These are phyloP conservation scores for Macroventuria anomochaeta DNA, from an alignment of 2,329 filamentous ascomycete genomes.

Conservation along the genomic window DNA sequence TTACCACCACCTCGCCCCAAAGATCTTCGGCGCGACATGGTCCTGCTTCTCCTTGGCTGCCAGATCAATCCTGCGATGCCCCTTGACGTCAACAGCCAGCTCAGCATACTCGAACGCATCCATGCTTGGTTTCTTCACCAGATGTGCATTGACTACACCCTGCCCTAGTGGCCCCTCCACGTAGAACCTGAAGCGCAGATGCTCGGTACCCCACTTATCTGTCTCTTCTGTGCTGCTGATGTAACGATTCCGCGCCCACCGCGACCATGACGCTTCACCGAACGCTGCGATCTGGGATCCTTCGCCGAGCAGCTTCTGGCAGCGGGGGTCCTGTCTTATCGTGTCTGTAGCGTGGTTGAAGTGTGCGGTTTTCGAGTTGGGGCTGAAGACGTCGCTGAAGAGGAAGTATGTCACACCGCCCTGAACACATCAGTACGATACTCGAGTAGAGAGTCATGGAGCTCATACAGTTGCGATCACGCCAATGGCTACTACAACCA, in stretches of 20 bases:
- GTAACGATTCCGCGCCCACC: constrained; percentile 73
- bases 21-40: constrained; percentile 45
- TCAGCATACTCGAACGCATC: constrained; percentile 78
- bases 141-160: constrained; percentile 78
- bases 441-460: not conserved
- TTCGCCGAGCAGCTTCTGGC: constrained; percentile 76
- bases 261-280: constrained; percentile 80
- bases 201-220: constrained; percentile 77
- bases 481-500: constrained; percentile 77
- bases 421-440: constrained; percentile 50
- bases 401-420: constrained; percentile 67
- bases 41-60: constrained; percentile 36
- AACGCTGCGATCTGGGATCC: constrained; percentile 76
- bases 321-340: constrained; percentile 75
- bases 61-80: constrained; percentile 58
- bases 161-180: constrained; percentile 78
- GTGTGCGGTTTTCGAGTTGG: constrained; percentile 82
- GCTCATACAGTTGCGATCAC: constrained; percentile 73
- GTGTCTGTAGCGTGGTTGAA: constrained; percentile 87
- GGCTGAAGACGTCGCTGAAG: constrained; percentile 46
- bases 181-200: constrained; percentile 84
- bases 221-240: constrained; percentile 69
- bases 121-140: constrained; percentile 71
- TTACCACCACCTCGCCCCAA: constrained; percentile 47
- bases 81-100: constrained; percentile 79